Evolutionary conservation across 2,329 filamentous ascomycete genomes (phyloP).

Genomic region (Sporothrix globosa): DNA sequence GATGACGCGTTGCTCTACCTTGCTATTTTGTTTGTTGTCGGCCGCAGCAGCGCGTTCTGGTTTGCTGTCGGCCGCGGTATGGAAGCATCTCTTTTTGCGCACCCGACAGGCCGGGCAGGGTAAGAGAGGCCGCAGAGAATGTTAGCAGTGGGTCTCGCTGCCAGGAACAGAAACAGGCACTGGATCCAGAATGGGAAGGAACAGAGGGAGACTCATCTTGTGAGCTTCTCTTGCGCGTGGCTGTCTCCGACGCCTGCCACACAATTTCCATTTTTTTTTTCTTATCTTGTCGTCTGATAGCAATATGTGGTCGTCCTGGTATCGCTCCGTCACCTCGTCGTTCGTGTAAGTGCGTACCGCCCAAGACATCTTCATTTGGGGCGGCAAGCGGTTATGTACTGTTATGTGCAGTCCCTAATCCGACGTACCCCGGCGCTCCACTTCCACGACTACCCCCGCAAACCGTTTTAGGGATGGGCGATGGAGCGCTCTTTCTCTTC

Average conservation of each 20-base stretch:
- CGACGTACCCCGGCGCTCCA: constrained; percentile 10
- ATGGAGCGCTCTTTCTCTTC: neutral
- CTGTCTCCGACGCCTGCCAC: constrained; percentile 21
- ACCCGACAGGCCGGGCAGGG: constrained; percentile 19
- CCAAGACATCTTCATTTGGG: constrained; percentile 16
- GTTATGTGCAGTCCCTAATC: neutral
- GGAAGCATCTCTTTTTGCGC: constrained; percentile 28
- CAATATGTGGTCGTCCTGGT: neutral
- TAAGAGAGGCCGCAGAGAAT: neutral
- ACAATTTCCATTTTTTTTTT: constrained; percentile 24
- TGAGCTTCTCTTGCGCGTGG: constrained; percentile 17
- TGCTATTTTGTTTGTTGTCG: neutral
- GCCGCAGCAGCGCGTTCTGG: neutral
- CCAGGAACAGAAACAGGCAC: neutral
- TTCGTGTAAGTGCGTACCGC: constrained; percentile 1
- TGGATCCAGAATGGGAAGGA: neutral
- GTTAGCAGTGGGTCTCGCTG: neutral
- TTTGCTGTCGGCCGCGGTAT: neutral
- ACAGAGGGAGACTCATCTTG: constrained; percentile 18
- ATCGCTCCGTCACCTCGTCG: neutral
- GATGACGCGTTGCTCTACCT: neutral
- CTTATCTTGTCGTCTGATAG: neutral
- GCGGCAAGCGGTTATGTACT: constrained; percentile 24
- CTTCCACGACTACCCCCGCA: constrained; percentile 3
- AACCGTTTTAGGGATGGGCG: constrained; percentile 7